phyloP scores from a whole-genome alignment of 164 flowering plant species.

The Litsea cubeba region DNA sequence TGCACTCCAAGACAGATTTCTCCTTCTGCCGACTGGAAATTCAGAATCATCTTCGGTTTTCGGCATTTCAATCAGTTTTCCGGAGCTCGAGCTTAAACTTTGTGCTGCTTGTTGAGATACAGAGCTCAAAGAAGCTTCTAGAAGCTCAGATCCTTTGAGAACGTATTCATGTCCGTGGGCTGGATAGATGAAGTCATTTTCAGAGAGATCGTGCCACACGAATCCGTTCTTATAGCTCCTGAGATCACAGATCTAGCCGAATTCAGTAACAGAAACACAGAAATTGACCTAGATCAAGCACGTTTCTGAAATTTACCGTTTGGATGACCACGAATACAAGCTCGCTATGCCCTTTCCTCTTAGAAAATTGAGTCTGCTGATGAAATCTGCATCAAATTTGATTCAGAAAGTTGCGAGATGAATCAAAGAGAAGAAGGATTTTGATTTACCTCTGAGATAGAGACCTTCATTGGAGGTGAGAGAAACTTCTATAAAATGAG shows the following conservation, averaged over 20 bases:
- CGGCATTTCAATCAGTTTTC: conserved; percentile 17
- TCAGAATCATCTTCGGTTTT: conserved; percentile 24
- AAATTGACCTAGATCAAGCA: conserved; percentile 17
- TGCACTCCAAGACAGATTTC: conserved; percentile 83
- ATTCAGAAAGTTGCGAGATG: neutral
- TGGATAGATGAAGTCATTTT: conserved; percentile 76
- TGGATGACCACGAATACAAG: conserved; percentile 88
- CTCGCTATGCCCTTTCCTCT: conserved; percentile 80
- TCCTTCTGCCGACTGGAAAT: conserved; percentile 35
- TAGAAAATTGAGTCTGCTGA: conserved; percentile 54
- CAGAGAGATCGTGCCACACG: conserved; percentile 89
- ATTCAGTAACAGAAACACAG: neutral
- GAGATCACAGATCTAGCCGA: conserved; percentile 2
- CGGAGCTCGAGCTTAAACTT: conserved; percentile 17
- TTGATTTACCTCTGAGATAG: conserved; percentile 15
- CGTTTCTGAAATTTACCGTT: conserved; percentile 29
- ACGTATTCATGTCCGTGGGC: conserved; percentile 83
- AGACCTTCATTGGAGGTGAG: conserved; percentile 6
- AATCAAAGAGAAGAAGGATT: neutral
- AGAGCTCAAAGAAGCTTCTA: conserved; percentile 18
- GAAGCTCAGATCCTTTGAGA: conserved; percentile 87
- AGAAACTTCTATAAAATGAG: conserved; percentile 12
- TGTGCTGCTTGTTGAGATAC: conserved; percentile 23
- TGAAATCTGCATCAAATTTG: conserved; percentile 57
- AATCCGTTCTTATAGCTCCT: conserved; percentile 92